Percentiles rank a stretch among this genome's conserved stretches.
Evolutionary conservation across 2,329 filamentous ascomycete species (phyloP).

Genomic region (Scortechinia acanthostroma): DNA sequence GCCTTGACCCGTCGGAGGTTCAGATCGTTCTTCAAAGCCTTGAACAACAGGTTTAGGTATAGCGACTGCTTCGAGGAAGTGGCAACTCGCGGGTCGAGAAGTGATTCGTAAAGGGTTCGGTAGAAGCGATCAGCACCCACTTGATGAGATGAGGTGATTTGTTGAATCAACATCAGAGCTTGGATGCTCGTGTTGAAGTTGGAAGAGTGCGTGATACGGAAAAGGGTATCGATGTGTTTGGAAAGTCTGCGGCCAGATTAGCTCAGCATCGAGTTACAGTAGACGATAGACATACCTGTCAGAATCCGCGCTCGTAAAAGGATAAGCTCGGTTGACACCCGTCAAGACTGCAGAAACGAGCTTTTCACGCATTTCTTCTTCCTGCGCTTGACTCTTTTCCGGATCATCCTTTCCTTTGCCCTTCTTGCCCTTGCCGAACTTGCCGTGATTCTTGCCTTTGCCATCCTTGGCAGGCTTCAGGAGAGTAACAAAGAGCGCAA

Average conservation of each 20-base stretch:
- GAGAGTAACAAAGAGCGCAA: constrained; percentile 76
- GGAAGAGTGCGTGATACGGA: constrained; percentile 90
- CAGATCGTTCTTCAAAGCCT: constrained; percentile 81
- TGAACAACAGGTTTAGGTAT: constrained; percentile 86
- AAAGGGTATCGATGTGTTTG: constrained; percentile 79
- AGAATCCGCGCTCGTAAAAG: constrained; percentile 78
- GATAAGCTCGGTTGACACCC: constrained; percentile 91
- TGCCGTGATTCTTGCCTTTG: constrained; percentile 10
- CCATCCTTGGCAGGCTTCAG: constrained; percentile 43
- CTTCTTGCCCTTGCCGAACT: constrained; percentile 10
- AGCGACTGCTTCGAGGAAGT: constrained; percentile 91
- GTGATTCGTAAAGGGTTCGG: constrained; percentile 86
- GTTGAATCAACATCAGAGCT: constrained; percentile 88
- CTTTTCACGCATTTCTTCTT: constrained; percentile 74
- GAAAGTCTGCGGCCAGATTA: constrained; percentile 6
- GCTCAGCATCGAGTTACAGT: constrained; percentile 1
- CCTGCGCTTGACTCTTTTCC: constrained; percentile 27
- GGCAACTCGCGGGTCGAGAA: constrained; percentile 80
- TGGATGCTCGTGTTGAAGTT: constrained; percentile 99
- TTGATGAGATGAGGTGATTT: constrained; percentile 75
- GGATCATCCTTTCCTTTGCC: constrained; percentile 13
- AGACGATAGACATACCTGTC: constrained; percentile 44
- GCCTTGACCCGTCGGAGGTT: constrained; percentile 88
- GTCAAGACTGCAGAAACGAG: constrained; percentile 85
- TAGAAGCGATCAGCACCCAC: constrained; percentile 87